phyloP scores from a whole-genome alignment of 805 yeast genomes.

The Myxozyma melibiosi region DNA sequence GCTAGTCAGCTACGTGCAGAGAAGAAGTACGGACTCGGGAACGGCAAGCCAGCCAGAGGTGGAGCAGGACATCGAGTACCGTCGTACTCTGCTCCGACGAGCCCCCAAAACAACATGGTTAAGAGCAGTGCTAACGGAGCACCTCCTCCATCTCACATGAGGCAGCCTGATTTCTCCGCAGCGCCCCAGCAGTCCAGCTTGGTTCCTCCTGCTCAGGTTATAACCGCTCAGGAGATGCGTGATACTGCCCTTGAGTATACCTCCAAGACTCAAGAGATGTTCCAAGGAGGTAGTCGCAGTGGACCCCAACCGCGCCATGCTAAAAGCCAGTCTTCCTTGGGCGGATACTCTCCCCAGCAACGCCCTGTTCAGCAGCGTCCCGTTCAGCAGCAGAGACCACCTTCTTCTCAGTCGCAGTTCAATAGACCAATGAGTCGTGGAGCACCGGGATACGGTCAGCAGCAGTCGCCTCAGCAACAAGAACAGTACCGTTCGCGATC shows the following conservation, averaged over 20 bases:
- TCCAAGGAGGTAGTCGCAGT: slow-evolving; percentile 15
- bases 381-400: slow-evolving; percentile 29
- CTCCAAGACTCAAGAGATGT: slow-evolving; percentile 36
- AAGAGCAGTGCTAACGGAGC: slow-evolving; percentile 9
- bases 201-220: slow-evolving; percentile 41
- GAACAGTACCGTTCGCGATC: slow-evolving; percentile 14
- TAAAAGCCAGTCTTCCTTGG: not conserved
- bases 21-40: slow-evolving; percentile 16
- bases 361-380: slow-evolving; percentile 35
- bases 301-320: not conserved
- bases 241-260: slow-evolving; percentile 37
- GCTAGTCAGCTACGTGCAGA: slow-evolving; percentile 4
- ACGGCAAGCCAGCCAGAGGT: not conserved
- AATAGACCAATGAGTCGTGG: slow-evolving; percentile 9
- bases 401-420: slow-evolving; percentile 13
- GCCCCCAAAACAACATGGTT: slow-evolving; percentile 27
- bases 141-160: slow-evolving; percentile 23
- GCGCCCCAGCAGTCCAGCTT: slow-evolving; percentile 17
- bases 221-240: slow-evolving; percentile 47
- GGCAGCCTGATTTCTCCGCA: slow-evolving; percentile 19
- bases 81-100: slow-evolving; percentile 39
- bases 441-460: slow-evolving; percentile 11
- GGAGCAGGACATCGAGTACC: slow-evolving; percentile 31
- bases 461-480: slow-evolving; percentile 40
- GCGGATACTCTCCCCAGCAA: slow-evolving; percentile 14